These are phyloP conservation scores for Solanum microdontum DNA, from an alignment of 257 asterid genomes.

Conservation along the genomic window DNA sequence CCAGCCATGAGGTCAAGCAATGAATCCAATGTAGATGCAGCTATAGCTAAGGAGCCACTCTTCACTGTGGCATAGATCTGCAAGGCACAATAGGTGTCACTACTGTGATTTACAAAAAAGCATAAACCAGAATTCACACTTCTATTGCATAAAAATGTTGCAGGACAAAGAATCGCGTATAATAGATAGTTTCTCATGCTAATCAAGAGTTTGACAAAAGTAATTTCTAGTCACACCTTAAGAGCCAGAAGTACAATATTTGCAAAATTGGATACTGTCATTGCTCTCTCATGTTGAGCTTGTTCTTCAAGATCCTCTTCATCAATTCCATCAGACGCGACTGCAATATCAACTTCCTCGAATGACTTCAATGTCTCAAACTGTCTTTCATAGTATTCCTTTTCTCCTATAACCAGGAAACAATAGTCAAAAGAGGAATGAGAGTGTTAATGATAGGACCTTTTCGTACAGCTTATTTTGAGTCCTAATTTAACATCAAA, in stretches of 20 bases:
- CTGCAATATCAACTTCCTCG: constrained; percentile 53
- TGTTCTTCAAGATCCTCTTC: constrained; percentile 65
- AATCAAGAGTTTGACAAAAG: background rate
- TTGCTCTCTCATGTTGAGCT: constrained; percentile 72
- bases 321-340: constrained; percentile 29
- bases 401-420: constrained; percentile 40
- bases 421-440: background rate
- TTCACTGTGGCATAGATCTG: constrained; percentile 68
- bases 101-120: background rate
- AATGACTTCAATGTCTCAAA: constrained; percentile 68
- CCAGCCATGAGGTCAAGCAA: constrained; percentile 96
- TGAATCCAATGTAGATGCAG: constrained; percentile 93
- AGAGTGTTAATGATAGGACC: background rate
- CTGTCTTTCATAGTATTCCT: constrained; percentile 72
- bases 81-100: background rate
- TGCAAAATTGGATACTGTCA: constrained; percentile 75
- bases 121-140: background rate
- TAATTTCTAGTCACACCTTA: constrained; percentile 48
- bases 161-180: background rate
- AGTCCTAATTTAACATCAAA: background rate
- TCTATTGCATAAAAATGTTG: background rate
- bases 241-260: constrained; percentile 58
- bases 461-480: background rate
- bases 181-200: background rate
- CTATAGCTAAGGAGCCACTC: constrained; percentile 84